Base-by-base conservation (phyloP, 2,329 filamentous ascomycete genomes). In the Hypoxylon sp. region DNA sequence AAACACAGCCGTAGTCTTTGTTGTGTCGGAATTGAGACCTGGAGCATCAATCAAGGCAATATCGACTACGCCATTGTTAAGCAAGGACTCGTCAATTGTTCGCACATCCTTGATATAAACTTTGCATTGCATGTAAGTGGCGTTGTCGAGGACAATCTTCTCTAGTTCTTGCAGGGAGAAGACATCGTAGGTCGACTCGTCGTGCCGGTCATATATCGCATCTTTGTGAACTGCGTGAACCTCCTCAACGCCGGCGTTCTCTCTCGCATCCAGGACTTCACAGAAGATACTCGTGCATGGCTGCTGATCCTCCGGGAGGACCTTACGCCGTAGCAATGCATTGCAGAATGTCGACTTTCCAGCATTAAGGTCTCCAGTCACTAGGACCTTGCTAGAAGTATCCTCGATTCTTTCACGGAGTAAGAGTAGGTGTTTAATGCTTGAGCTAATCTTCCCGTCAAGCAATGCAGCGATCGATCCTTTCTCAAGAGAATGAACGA, bases 271-370 rank as follows among this genome's bases (percentile, higher is more conserved):
- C 62, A 99, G 80, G 2, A 99, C 96, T 77, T 99, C 96, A 77
- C 96, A 99, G 81, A 99, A 99, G 61, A 99, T 97, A 79, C 93
- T 96, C 1, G 96, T 99, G 79, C 96, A 99, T 1, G 96, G 96
- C 76, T 98, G 96, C 78, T 99, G 95, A 74, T 99, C 96, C 79
- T 98, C 96, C 0, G 96, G 96, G 3, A 99, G 81, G 27, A 99
- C 88, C 79, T 98, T 98, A 67, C 94, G 89, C 65, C 96, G 90
- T 41, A 99, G 81, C 1, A 99, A 83, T n/a, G 96, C 96, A 79
- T 99, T 99, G 82, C 96, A 99, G 74, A 99, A 99, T 0, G 96
- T 99, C 3, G 96, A 99, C 77, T 99, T 99, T 75, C 96, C 96
- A 7, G 96, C 95, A 76, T 99, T 99, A 57, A 99, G 81, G 77